Conservation (phyloP, 768 basidiomycete species). For the Lactifluus pinguis region DNA sequence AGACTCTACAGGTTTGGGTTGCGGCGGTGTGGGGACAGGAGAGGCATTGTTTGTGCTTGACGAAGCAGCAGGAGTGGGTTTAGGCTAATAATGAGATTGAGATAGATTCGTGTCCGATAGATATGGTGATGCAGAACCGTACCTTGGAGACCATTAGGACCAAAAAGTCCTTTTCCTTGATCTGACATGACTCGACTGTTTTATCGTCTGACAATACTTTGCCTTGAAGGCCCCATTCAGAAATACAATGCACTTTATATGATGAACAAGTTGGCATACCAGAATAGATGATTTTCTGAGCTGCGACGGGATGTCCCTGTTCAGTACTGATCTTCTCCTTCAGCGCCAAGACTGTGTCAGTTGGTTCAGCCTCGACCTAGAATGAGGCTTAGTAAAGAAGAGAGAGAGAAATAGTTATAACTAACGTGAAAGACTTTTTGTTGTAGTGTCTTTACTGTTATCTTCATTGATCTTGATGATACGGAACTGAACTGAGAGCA, state of each 20-base stretch:
- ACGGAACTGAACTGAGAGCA: background rate
- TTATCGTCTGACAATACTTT: slow-evolving; percentile 87
- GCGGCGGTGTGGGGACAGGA: slow-evolving; percentile 22
- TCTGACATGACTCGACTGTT: slow-evolving; percentile 76
- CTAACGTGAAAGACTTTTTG: slow-evolving; percentile 81
- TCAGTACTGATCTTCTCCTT: slow-evolving; percentile 75
- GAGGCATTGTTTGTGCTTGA: slow-evolving; percentile 26
- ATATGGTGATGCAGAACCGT: slow-evolving; percentile 13
- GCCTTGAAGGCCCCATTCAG: slow-evolving; percentile 39
- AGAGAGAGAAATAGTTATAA: background rate
- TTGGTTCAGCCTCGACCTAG: slow-evolving; percentile 68
- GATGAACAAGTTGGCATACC: slow-evolving; percentile 40
- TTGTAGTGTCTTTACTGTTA: slow-evolving; percentile 92
- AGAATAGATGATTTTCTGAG: slow-evolving; percentile 92
- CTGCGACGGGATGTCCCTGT: slow-evolving; percentile 64
- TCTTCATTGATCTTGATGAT: slow-evolving; percentile 52
- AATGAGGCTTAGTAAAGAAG: background rate
- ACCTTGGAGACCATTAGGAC: slow-evolving; percentile 99
- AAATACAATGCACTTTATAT: slow-evolving; percentile 1
- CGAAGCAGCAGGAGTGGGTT: slow-evolving; percentile 35
- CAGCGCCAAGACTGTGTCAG: slow-evolving; percentile 65
- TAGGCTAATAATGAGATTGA: slow-evolving; percentile 36
- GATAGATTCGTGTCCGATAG: background rate
- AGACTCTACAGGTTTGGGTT: slow-evolving; percentile 23
- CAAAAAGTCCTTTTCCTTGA: slow-evolving; percentile 98